Percentiles rank a stretch among this genome's conserved stretches.
phyloP scores from a whole-genome alignment of 352 stramenopile species.

The Phytopythium delawarense region DNA sequence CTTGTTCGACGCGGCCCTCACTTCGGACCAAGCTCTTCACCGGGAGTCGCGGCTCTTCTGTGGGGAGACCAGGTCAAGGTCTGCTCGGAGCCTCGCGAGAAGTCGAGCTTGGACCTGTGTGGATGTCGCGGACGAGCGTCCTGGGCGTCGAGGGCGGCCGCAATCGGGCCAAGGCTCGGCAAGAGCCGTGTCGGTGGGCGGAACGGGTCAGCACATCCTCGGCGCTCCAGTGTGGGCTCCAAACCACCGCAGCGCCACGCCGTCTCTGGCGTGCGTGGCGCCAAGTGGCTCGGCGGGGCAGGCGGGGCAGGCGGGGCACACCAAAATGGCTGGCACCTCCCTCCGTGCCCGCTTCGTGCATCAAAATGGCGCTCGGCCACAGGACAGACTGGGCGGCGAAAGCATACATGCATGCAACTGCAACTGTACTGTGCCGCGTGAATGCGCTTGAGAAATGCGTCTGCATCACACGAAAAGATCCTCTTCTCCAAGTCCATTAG shows the following conservation, averaged over 20 bases:
- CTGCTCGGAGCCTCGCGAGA: not conserved
- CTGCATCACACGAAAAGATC: no score
- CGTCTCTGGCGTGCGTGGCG: not conserved
- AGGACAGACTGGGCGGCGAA: no score
- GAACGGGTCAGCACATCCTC: not conserved
- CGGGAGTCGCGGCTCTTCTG: not conserved
- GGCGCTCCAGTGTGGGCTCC: not conserved
- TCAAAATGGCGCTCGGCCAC: not conserved
- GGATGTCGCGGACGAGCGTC: not conserved
- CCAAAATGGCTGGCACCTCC: not conserved
- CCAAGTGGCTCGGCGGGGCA: not conserved
- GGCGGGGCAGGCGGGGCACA: not conserved
- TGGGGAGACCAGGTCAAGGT: not conserved
- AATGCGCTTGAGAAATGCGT: no score
- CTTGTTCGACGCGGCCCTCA: not conserved
- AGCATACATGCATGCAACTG: no score
- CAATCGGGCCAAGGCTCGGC: not conserved
- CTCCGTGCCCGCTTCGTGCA: not conserved
- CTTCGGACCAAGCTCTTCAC: not conserved
- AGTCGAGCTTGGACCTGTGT: not conserved
- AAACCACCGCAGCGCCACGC: not conserved
- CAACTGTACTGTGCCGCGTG: no score
- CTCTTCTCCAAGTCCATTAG: no score
- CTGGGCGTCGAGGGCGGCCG: no score
- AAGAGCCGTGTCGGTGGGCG: not conserved